Conservation (phyloP, 1,284 basidiomycete species). For the Sanguinoderma infundibulare region DNA sequence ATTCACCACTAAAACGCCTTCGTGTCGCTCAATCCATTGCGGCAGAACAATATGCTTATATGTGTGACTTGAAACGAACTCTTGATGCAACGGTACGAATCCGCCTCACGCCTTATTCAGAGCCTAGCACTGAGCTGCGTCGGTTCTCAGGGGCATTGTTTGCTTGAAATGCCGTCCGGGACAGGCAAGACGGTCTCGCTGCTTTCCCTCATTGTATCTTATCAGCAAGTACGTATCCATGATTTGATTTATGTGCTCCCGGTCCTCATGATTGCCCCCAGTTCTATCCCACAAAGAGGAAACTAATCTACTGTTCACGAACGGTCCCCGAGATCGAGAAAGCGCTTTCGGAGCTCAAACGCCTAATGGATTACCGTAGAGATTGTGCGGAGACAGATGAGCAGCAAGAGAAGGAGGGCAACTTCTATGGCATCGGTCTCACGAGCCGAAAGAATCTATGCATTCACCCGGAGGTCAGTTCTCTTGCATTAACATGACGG, state of each 20-base stretch:
- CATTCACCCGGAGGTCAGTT: conserved; percentile 88
- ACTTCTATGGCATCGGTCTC: conserved; percentile 89
- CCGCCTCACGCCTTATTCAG: background rate
- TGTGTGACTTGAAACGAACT: conserved; percentile 97
- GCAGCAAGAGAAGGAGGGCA: conserved; percentile 79
- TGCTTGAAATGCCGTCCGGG: conserved; percentile 99
- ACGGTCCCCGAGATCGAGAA: conserved; percentile 99
- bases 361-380: conserved; percentile 91
- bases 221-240: conserved; percentile 77
- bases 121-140: conserved; percentile 1
- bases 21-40: background rate
- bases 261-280: conserved; percentile 35
- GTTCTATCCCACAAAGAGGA: conserved; percentile 92
- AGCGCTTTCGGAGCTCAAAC: conserved; percentile 93
- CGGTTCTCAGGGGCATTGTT: conserved; percentile 86
- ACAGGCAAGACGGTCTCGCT: conserved; percentile 99
- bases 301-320: conserved; percentile 98
- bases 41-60: conserved; percentile 96
- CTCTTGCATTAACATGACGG: background rate
- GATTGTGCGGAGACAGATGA: conserved; percentile 73
- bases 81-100: conserved; percentile 81
- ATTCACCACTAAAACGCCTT: background rate
- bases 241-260: background rate
- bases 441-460: conserved; percentile 98
- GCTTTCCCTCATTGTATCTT: conserved; percentile 95